Base-by-base conservation (phyloP, 768 basidiomycete species). In the Suillus luteus region DNA sequence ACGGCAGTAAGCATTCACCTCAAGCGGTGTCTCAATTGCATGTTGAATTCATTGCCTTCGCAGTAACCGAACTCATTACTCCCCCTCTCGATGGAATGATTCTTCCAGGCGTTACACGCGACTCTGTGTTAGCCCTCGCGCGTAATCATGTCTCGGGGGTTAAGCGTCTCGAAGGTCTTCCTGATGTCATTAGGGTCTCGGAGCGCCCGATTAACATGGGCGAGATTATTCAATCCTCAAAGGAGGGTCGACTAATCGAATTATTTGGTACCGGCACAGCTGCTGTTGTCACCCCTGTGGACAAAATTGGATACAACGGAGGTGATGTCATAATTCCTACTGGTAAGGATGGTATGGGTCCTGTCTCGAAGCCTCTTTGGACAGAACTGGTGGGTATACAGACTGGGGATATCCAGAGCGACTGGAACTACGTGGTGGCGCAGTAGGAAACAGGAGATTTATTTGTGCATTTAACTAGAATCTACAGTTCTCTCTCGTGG, bases 121-220 rank as follows among this genome's bases (percentile, higher is more conserved):
- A 88, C 68, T 86, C 85, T 10, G 66, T 73, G 35, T 75, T 76
- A 19, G 69, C 76, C 44, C 80, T 87, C 55, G 83, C 84, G 8
- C 77, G 84, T 24, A 85, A 82, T 0, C 92, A 93, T 72, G 80
- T 77, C 1, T 74, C 80, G 0, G 83, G 84, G 1, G 76, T 67
- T 48, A 77, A 77, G 63, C 72, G 74, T 19, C 73, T 92, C 19
- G 63, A 79, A 4, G 81, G 82, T 17, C 78, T 93, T 44, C 79
- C 91, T 1, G 76, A 81, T 5, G 81, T 83, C 37, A 76, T 93
- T 51, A 77, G 77, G 59, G 82, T 92, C 58, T 81, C 83, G 2
- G 92, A 95, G 70, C 85, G 91, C 10, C 78, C 83, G 8, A 85
- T 95, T 51, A 88, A 85, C 38, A 93, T 95, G 90, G 78, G 77